Conservation (phyloP, 306 rosid species). For the Malus fusca region DNA sequence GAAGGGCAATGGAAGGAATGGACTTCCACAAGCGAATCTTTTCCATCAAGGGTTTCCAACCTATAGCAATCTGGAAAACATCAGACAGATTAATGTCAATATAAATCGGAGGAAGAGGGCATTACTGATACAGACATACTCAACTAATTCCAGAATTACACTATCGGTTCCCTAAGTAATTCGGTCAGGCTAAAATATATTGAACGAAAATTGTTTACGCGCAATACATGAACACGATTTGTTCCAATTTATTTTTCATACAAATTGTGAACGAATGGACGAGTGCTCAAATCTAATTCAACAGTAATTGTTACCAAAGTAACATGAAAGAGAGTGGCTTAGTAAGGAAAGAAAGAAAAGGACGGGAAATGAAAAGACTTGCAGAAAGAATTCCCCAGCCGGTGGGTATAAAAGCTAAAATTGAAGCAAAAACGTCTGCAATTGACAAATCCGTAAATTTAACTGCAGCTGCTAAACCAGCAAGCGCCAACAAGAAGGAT, state of each 20-base stretch:
- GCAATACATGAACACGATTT: neutral
- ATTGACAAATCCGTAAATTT: conserved; percentile 43
- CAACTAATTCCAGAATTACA: neutral
- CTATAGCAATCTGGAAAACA: conserved; percentile 68
- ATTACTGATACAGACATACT: neutral
- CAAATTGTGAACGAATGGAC: too few relatives aligned
- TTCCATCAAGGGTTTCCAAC: conserved; percentile 87
- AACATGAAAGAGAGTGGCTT: neutral
- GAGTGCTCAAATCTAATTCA: neutral
- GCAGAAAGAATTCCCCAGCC: conserved; percentile 95
- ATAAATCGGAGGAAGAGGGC: neutral
- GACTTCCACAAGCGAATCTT: conserved; percentile 76
- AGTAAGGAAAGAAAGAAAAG: neutral
- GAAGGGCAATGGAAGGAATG: conserved; percentile 68
- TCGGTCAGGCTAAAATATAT: neutral
- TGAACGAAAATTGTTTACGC: neutral
- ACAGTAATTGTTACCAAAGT: neutral
- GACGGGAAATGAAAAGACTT: conserved; percentile 30
- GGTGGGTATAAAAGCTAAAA: conserved; percentile 81
- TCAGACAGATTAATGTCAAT: neutral
- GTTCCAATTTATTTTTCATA: neutral
- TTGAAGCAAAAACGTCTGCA: conserved; percentile 67
- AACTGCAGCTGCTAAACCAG: conserved; percentile 68
- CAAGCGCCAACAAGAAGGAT: conserved; percentile 65
- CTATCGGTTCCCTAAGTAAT: neutral